These are phyloP conservation scores for Apocynum venetum DNA, from an alignment of 257 asterid genomes.

Conservation along the genomic window DNA sequence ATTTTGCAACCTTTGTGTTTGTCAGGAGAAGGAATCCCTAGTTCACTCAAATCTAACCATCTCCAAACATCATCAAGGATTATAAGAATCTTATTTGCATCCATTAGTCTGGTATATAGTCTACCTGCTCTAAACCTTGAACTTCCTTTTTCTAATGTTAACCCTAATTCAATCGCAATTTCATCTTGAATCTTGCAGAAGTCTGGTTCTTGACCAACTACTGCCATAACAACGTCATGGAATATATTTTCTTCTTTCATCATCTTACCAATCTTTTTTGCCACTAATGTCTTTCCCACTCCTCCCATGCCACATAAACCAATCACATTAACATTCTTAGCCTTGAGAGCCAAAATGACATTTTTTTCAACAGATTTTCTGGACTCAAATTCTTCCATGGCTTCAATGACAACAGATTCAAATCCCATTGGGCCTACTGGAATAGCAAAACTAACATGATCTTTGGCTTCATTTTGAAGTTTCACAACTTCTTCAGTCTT, in stretches of 20 bases:
- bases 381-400: slow-evolving; percentile 13
- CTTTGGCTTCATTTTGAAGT: slow-evolving; percentile 1
- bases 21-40: slow-evolving; percentile 20
- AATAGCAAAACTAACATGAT: neutral
- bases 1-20: slow-evolving; percentile 19
- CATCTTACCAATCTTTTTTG: slow-evolving; percentile 14
- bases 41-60: slow-evolving; percentile 8
- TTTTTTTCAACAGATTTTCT: slow-evolving; percentile 11
- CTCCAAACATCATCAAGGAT: slow-evolving; percentile 37
- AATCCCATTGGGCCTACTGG: neutral
- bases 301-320: slow-evolving; percentile 35
- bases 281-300: slow-evolving; percentile 24
- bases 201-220: slow-evolving; percentile 12
- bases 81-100: slow-evolving; percentile 17
- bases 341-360: slow-evolving; percentile 10
- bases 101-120: slow-evolving; percentile 13
- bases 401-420: neutral
- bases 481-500: neutral
- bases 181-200: slow-evolving; percentile 11
- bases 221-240: slow-evolving; percentile 19
- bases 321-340: neutral
- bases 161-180: slow-evolving; percentile 20
- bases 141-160: slow-evolving; percentile 6
- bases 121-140: neutral
- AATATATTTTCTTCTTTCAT: slow-evolving; percentile 15